Conservation (phyloP, 805 yeast species). For the Candida verbasci region DNA sequence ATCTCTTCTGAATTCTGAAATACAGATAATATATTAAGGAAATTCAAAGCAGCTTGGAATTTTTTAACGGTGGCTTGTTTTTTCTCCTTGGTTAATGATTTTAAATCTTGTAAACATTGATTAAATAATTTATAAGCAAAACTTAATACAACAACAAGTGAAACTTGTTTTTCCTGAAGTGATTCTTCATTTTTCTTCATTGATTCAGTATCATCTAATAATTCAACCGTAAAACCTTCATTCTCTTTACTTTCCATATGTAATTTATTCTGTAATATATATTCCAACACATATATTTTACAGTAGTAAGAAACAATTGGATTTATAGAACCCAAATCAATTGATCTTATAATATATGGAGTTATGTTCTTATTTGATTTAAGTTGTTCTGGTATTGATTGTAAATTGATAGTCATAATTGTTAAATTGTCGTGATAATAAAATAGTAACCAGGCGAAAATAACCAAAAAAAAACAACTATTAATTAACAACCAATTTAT, state of each 20-base stretch:
- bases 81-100: conserved; percentile 17
- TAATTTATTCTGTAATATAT: conserved; percentile 54
- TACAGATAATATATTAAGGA: conserved; percentile 24
- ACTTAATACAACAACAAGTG: conserved; percentile 24
- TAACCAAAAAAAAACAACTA: background rate
- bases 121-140: conserved; percentile 35
- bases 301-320: conserved; percentile 75
- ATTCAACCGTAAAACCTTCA: conserved; percentile 53
- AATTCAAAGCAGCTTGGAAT: conserved; percentile 32
- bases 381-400: conserved; percentile 22
- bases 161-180: conserved; percentile 53
- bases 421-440: too few relatives aligned
- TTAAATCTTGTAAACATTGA: conserved; percentile 24
- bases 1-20: conserved; percentile 24
- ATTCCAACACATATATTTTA: conserved; percentile 63
- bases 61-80: conserved; percentile 27
- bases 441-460: background rate
- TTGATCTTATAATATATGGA: conserved; percentile 50
- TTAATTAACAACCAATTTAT: background rate
- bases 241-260: conserved; percentile 55
- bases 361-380: conserved; percentile 31
- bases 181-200: conserved; percentile 47
- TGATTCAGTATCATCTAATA: conserved; percentile 70
- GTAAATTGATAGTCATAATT: conserved; percentile 8
- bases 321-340: conserved; percentile 52